Percentiles rank a stretch among this genome's conserved stretches.
phyloP scores from a whole-genome alignment of 202 grass and related monocot species.

The Saccharum hybrid region DNA sequence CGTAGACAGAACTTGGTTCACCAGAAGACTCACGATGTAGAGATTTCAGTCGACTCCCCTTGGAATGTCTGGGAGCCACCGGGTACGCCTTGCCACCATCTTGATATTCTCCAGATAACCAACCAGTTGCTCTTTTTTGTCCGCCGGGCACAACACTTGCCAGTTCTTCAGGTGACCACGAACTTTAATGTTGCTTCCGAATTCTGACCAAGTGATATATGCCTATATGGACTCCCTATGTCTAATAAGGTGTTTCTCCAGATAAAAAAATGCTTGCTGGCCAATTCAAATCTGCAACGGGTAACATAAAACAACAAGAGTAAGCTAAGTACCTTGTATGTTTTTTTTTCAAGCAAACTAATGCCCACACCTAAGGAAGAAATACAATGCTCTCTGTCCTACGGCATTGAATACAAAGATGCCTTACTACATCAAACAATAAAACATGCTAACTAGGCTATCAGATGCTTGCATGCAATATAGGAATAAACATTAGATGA shows the following conservation, averaged over 20 bases:
- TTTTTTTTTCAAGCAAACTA: neutral
- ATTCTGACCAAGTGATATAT: neutral
- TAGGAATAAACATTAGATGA: neutral
- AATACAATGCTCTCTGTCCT: neutral
- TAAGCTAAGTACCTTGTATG: neutral
- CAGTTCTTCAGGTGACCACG: too few relatives aligned
- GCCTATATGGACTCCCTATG: neutral
- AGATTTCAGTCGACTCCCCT: too few relatives aligned
- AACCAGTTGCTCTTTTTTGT: too few relatives aligned
- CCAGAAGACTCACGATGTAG: too few relatives aligned
- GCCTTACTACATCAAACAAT: neutral
- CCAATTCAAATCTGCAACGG: neutral
- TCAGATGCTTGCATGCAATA: neutral
- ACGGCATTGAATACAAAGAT: neutral
- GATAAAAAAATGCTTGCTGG: constrained; percentile 10
- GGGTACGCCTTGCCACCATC: too few relatives aligned
- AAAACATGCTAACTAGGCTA: neutral
- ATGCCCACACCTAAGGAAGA: neutral
- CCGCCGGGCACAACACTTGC: too few relatives aligned
- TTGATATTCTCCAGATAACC: too few relatives aligned
- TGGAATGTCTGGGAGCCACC: too few relatives aligned
- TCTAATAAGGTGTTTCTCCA: constrained; percentile 2
- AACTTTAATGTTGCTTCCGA: constrained; percentile 27
- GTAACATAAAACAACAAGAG: neutral
- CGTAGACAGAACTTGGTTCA: too few relatives aligned